Evolutionary conservation across 306 rosid species (phyloP), one percentile per base, ranked within the genome.

Genomic region (Malus fusca): DNA sequence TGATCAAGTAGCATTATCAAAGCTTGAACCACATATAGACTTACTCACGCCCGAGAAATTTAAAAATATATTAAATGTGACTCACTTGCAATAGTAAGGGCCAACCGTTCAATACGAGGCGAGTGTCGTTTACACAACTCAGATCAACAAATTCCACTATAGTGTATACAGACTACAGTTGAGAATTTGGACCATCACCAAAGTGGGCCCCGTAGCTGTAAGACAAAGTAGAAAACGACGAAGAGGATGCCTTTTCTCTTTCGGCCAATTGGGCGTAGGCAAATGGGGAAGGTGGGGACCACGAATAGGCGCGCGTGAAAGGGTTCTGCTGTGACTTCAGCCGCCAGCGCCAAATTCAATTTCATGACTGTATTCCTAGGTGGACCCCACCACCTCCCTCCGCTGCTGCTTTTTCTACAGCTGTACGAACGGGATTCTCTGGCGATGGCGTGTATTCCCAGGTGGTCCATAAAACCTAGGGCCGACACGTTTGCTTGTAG

Each of bases 381-480:
- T 44, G 79, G 74, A 67, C 74, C 79, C 79, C 12, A 8, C 79
- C 18, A 8, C 4, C 6, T 11, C 2, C 5, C 26, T 5, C 4
- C 7, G 18, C 9, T 11, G 14, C 22, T 5, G 11, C 12, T 6
- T 48, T 43, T 42, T 21, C 30, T 23, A 79, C 74, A 79, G 66
- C 8, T 59, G 75, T 67, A 79, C 31, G 58, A 74, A 31, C 59
- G 31, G 13, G 69, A 79, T 73, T 44, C 46, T 42, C 65, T n/a
- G 56, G 44, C 23, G 4, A 0, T 30, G 30, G 46, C 75, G 53
- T 18, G 70, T 4, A 35, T 19, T 46, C 63, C 53, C 12, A 73
- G 28, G 83, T 79, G 83, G 83, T 79, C 83, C 78, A 74, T 79
- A 70, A 79, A 79, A 44, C 58, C 13, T 7, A 4, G 64, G 10